Percentiles rank a stretch among this genome's conserved stretches.
Conservation (phyloP, 129 eudicot species). For the Silybum marianum region DNA sequence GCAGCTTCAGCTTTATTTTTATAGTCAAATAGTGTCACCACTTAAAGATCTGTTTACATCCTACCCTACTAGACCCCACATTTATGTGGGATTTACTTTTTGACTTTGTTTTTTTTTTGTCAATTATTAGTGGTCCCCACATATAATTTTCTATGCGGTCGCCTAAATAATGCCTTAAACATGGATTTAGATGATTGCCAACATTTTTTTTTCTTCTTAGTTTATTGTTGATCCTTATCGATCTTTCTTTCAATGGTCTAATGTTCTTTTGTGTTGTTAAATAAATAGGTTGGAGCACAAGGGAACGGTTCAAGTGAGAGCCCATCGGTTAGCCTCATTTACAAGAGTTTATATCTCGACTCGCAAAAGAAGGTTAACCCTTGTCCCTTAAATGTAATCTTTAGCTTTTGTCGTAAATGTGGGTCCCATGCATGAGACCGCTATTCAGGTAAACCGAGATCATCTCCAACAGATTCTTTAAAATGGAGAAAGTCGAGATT, state of each 20-base stretch:
- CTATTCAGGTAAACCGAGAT: too few relatives aligned
- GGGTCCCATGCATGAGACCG: background rate
- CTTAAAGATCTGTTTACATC: too few relatives aligned
- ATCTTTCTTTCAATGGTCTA: background rate
- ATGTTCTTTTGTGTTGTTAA: background rate
- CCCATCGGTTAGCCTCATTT: slow-evolving; percentile 5
- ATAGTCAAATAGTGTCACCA: too few relatives aligned
- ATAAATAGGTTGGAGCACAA: slow-evolving; percentile 1
- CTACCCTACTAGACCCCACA: too few relatives aligned
- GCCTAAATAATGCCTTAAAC: background rate
- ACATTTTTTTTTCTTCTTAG: too few relatives aligned
- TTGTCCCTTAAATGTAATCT: background rate
- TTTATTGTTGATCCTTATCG: background rate
- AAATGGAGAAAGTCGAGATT: background rate
- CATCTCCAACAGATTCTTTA: background rate
- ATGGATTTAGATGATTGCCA: too few relatives aligned
- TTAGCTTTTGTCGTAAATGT: background rate
- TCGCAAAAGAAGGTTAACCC: background rate
- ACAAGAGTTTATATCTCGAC: background rate
- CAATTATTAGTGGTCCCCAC: background rate
- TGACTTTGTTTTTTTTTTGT: too few relatives aligned
- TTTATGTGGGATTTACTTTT: too few relatives aligned
- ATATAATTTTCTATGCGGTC: background rate
- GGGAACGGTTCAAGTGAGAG: background rate
- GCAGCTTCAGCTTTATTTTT: too few relatives aligned